phyloP scores from a whole-genome alignment of 305 asterid species.

The Fraxinus nigra region DNA sequence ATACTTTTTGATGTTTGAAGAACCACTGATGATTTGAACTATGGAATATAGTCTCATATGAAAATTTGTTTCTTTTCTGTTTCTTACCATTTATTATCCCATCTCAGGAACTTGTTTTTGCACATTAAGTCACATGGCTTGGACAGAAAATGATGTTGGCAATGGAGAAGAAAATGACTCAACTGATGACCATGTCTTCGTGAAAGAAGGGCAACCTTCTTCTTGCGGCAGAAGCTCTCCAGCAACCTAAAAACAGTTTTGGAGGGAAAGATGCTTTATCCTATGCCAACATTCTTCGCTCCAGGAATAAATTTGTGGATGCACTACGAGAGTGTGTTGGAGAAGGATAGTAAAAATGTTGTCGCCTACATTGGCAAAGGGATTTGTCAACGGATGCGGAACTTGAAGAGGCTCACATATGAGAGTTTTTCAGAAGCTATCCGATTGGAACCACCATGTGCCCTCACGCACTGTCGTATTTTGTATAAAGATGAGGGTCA shows the following conservation, averaged over 20 bases:
- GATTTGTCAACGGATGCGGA: slow-evolving; percentile 90
- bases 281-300: slow-evolving; percentile 46
- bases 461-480: slow-evolving; percentile 86
- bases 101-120: too few species aligned
- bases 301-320: slow-evolving; percentile 53
- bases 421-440: slow-evolving; percentile 88
- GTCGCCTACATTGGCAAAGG: slow-evolving; percentile 96
- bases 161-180: too few species aligned
- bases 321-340: slow-evolving; percentile 73
- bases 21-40: too few species aligned
- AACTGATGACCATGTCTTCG: too few species aligned
- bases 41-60: too few species aligned
- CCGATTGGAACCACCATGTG: slow-evolving; percentile 78
- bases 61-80: too few species aligned
- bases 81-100: too few species aligned
- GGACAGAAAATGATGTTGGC: too few species aligned
- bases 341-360: slow-evolving; percentile 63
- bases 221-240: too few species aligned
- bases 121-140: too few species aligned
- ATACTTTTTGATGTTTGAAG: too few species aligned
- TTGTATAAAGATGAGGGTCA: slow-evolving; percentile 90
- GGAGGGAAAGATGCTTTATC: slow-evolving; percentile 55
- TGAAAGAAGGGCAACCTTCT: too few species aligned
- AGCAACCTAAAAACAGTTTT: slow-evolving; percentile 12
- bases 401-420: slow-evolving; percentile 70